Evolutionary conservation across 1,284 basidiomycete genomes (phyloP).

Genomic region (Ustilago hordei): DNA sequence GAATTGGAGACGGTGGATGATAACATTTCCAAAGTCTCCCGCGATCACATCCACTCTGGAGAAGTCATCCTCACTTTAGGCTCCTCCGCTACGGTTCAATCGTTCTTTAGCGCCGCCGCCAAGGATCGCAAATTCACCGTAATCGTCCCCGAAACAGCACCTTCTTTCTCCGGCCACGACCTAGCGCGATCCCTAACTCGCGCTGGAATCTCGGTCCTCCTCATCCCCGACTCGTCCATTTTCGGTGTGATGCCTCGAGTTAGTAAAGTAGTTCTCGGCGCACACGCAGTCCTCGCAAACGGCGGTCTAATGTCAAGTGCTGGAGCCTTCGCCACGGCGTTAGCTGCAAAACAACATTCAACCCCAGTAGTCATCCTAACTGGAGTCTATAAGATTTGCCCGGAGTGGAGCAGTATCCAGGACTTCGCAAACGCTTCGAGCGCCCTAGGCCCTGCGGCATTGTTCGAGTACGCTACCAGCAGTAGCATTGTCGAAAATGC

Average conservation of each 20-base stretch:
- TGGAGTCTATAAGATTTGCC: constrained; percentile 95
- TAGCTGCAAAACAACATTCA: constrained; percentile 89
- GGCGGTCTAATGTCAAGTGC: constrained; percentile 91
- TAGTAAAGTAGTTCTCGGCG: constrained; percentile 93
- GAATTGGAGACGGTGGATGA: constrained; percentile 96
- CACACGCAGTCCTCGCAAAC: constrained; percentile 93
- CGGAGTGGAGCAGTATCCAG: constrained; percentile 82
- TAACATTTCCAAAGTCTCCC: constrained; percentile 91
- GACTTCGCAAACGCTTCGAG: constrained; percentile 15
- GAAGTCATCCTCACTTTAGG: constrained; percentile 97
- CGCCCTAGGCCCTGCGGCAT: constrained; percentile 68
- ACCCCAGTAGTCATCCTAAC: constrained; percentile 94
- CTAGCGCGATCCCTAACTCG: constrained; percentile 78
- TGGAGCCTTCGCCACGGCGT: constrained; percentile 84
- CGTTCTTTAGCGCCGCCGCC: constrained; percentile 89
- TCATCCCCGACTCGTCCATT: constrained; percentile 93
- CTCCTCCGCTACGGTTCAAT: constrained; percentile 86
- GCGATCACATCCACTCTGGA: constrained; percentile 95
- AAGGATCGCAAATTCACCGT: constrained; percentile 94
- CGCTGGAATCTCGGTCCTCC: constrained; percentile 89
- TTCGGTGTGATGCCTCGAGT: constrained; percentile 96
- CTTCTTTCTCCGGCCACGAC: constrained; percentile 86
- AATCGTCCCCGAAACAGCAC: constrained; percentile 93
- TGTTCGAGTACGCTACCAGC: constrained; percentile 70
- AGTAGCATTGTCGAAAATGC: constrained; percentile 80